These are phyloP conservation scores for Aspergillus cristatus DNA, from an alignment of 495 filamentous ascomycete genomes.

Conservation along the genomic window DNA sequence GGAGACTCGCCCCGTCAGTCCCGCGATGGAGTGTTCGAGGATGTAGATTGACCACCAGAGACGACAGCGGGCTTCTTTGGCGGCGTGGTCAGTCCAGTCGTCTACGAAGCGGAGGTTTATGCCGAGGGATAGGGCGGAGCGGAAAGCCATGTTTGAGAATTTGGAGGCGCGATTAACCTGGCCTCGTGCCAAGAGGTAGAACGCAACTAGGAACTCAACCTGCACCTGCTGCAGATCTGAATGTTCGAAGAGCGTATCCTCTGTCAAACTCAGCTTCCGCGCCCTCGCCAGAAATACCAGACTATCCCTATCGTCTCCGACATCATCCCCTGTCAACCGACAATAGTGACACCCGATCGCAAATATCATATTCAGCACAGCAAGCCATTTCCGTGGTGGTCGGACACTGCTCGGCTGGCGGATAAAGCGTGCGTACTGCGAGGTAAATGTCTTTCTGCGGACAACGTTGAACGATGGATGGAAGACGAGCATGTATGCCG, in stretches of 20 bases:
- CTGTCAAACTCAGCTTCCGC: constrained; percentile 41
- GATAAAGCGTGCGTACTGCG: constrained; percentile 34
- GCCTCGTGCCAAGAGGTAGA: constrained; percentile 51
- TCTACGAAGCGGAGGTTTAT: constrained; percentile 51
- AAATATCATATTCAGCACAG: constrained; percentile 56
- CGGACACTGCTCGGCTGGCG: constrained; percentile 4
- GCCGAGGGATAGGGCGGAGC: constrained; percentile 48
- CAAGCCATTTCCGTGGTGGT: constrained; percentile 41
- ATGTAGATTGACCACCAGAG: constrained; percentile 58
- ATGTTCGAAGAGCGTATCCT: constrained; percentile 42
- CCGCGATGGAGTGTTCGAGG: constrained; percentile 47
- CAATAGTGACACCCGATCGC: constrained; percentile 47
- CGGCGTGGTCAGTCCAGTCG: constrained; percentile 30
- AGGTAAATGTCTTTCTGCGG: constrained; percentile 27
- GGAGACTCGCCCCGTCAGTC: constrained; percentile 53
- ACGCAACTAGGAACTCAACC: constrained; percentile 40
- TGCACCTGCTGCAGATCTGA: constrained; percentile 53
- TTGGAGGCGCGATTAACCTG: constrained; percentile 56
- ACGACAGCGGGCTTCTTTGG: constrained; percentile 50
- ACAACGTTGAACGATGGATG: constrained; percentile 50
- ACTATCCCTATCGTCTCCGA: constrained; percentile 15
- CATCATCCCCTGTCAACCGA: constrained; percentile 33
- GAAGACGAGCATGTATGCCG: constrained; percentile 47
- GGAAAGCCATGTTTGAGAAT: constrained; percentile 48
- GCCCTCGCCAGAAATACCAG: constrained; percentile 50